These are phyloP conservation scores for Populus nigra DNA, from an alignment of 345 rosid species.

Conservation along the genomic window DNA sequence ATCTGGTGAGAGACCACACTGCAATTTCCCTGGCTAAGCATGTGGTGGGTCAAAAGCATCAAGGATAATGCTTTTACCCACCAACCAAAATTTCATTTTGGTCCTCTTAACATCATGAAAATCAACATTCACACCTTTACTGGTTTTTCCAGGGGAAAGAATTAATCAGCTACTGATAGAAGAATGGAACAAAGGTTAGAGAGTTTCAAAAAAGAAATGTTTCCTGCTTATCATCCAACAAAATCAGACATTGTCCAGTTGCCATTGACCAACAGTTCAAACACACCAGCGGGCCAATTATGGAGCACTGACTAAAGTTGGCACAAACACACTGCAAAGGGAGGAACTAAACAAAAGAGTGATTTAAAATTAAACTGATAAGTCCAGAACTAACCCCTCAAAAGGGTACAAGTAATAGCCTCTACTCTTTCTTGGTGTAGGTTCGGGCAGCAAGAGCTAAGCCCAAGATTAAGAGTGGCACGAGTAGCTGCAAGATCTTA, in stretches of 20 bases:
- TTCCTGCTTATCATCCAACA: conserved; percentile 9
- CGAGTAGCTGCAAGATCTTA: conserved; percentile 83
- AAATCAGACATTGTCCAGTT: conserved; percentile 3
- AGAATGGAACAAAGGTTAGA: not conserved
- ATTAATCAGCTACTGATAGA: not conserved
- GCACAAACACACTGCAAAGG: not conserved
- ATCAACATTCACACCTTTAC: not conserved
- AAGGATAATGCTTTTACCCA: not conserved
- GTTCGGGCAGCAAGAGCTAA: conserved; percentile 67
- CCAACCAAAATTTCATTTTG: not conserved
- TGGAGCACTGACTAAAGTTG: not conserved
- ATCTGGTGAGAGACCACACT: too few relatives aligned
- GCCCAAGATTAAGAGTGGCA: conserved; percentile 83
- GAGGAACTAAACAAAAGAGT: not conserved
- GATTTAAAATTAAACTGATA: not conserved
- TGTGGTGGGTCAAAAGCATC: not conserved
- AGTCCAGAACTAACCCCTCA: conserved; percentile 8
- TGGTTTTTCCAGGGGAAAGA: too few relatives aligned
- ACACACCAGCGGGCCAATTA: not conserved
- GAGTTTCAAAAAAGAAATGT: not conserved
- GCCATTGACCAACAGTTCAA: not conserved
- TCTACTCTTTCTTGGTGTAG: conserved; percentile 83
- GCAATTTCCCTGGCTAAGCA: not conserved
- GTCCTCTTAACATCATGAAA: not conserved
- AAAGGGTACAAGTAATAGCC: conserved; percentile 2